Evolutionary conservation across 2,329 filamentous ascomycete species (phyloP).

Genomic region (Sarocladiaceae sp.): DNA sequence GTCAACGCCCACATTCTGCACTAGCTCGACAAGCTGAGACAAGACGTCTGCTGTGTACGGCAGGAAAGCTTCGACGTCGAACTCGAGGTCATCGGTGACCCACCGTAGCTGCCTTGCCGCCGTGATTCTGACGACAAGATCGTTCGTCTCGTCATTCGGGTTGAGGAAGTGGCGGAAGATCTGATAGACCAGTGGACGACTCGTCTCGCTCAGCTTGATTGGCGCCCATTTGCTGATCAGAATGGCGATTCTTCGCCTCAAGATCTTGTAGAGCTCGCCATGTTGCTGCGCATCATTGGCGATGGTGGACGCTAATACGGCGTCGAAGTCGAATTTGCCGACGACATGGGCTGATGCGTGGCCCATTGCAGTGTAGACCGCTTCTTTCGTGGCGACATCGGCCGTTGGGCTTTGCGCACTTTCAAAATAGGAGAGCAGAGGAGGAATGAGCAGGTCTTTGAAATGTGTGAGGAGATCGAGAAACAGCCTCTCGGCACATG

Average conservation of each 20-base stretch:
- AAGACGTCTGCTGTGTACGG: constrained; percentile 73
- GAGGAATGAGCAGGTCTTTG: constrained; percentile 72
- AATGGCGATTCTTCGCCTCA: constrained; percentile 83
- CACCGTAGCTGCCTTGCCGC: constrained; percentile 78
- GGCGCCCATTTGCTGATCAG: constrained; percentile 85
- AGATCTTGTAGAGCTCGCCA: constrained; percentile 63
- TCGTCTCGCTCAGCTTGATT: constrained; percentile 63
- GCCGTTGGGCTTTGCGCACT: constrained; percentile 59
- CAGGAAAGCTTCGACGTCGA: constrained; percentile 65
- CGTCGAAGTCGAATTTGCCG: constrained; percentile 73
- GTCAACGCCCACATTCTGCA: constrained; percentile 70
- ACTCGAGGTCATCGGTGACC: constrained; percentile 80
- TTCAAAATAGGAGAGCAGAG: constrained; percentile 76
- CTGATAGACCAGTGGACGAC: constrained; percentile 71
- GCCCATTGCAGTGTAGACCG: constrained; percentile 88
- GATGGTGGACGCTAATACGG: constrained; percentile 68
- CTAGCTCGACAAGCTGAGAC: constrained; percentile 65
- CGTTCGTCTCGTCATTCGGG: constrained; percentile 70
- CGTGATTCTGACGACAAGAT: constrained; percentile 86
- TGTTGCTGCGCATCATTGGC: constrained; percentile 68
- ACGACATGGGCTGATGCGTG: constrained; percentile 73
- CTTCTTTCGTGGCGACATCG: constrained; percentile 82
- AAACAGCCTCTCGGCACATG: constrained; percentile 90
- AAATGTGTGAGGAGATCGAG: constrained; percentile 85
- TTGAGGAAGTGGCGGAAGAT: constrained; percentile 85